Base-by-base conservation (phyloP, 2,329 filamentous ascomycete genomes). In the Trichoderma sp. region DNA sequence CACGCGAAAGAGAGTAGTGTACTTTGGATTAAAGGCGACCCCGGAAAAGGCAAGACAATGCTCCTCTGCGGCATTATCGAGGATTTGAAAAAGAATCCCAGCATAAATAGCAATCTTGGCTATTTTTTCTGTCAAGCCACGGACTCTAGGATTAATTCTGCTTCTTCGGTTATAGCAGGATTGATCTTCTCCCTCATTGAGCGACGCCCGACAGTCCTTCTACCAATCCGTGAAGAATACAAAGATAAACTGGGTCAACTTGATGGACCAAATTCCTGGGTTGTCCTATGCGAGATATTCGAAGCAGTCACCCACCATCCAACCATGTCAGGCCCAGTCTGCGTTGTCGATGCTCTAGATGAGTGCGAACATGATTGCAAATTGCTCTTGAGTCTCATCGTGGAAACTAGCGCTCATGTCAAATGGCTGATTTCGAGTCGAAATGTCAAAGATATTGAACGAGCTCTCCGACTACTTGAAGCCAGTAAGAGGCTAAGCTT, bases 11-110 rank as follows among this genome's bases (percentile, higher is more conserved):
- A 79, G 0, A 77, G 41, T 33, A 75, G 59, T 8, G 72, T 86
- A 11, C 81, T 86, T 4, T 85, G 84, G 85, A 80, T 86, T 33
- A 83, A 78, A 35, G 84, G 84, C 0, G 83, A 82, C 60, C 81
- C 85, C 1, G 85, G 85, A 4, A 87, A 84, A 31, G 85, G 85
- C 29, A 87, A 87, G 78, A 87, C 85, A 0, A 87, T 87, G 84
- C 78, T 87, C 3, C 75, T 86, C 0, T 83, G 80, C 27, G 83
- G 83, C 11, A 82, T 86, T 24, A 81, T 85, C 63, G 31, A 73
- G 3, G 24, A 76, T 6, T 35, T 68, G 12, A 6, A 53, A 31
- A 64, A 29, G 21, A 35, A 18, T 14, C 66, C 71, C 12, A 21
- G 6, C n/a, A 16, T 11, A 31, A 74, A 18, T 11, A 3, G 5